Conservation (phyloP, 1,284 basidiomycete genomes). For the Boletus mariae region DNA sequence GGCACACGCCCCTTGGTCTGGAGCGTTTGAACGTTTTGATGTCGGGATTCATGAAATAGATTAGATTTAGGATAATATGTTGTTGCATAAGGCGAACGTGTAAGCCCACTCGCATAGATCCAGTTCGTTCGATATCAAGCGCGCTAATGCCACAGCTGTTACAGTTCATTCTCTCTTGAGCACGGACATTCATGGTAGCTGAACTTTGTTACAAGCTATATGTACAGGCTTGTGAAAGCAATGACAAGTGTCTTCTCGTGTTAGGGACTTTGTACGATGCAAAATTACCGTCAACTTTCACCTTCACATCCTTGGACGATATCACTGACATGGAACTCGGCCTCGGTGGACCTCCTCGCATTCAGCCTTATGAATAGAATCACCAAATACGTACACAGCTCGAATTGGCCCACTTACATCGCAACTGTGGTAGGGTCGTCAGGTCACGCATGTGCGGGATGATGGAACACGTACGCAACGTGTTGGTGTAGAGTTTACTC, state of each 20-base stretch:
- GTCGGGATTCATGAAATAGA: background rate
- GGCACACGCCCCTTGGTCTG: constrained; percentile 1
- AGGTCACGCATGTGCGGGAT: background rate
- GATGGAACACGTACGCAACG: constrained; percentile 2
- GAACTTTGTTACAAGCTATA: too few relatives aligned
- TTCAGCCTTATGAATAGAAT: background rate
- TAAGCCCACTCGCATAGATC: too few relatives aligned
- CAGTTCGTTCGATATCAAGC: background rate
- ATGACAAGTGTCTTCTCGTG: too few relatives aligned
- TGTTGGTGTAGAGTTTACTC: constrained; percentile 10
- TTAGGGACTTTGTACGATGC: too few relatives aligned
- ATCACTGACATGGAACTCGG: background rate
- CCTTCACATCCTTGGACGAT: background rate
- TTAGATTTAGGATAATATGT: background rate
- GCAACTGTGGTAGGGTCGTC: constrained; percentile 3
- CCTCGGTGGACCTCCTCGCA: background rate
- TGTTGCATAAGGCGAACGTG: too few relatives aligned
- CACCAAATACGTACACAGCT: background rate
- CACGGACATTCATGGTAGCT: background rate
- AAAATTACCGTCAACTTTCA: background rate
- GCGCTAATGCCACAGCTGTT: too few relatives aligned
- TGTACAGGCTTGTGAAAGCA: too few relatives aligned
- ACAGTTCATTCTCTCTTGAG: background rate
- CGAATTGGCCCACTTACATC: background rate
- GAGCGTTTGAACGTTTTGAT: background rate